Percentiles rank a stretch among this genome's conserved stretches.
Evolutionary conservation across 148 eudicot genomes (phyloP).

Genomic region (Spergularia bocconei): DNA sequence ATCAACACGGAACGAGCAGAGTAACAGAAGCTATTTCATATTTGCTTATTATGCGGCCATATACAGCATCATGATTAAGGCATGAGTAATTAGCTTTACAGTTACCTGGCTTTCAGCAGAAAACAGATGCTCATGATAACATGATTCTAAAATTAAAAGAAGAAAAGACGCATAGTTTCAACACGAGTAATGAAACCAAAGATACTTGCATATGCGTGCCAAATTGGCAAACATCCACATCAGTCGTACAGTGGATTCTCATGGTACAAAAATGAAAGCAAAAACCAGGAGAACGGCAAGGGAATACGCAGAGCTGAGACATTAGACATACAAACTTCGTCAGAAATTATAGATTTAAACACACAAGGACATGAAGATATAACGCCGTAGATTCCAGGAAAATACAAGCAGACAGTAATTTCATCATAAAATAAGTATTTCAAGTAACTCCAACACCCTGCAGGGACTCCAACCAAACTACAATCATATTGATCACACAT

Average conservation of each 20-base stretch:
- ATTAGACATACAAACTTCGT: no score
- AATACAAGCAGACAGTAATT: not conserved
- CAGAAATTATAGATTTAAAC: no score
- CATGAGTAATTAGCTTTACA: conserved; percentile 3
- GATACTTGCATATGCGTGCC: not conserved
- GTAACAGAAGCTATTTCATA: not conserved
- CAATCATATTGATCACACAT: no score
- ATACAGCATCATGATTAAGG: conserved; percentile 8
- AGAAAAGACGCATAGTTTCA: not conserved
- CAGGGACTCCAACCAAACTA: not conserved
- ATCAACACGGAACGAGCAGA: conserved; percentile 20
- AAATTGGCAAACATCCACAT: no score
- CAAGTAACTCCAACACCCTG: not conserved
- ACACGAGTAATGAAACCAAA: not conserved
- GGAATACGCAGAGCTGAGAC: not conserved
- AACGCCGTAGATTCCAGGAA: no score
- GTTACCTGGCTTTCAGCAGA: conserved; percentile 5
- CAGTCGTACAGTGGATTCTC: no score
- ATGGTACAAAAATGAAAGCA: no score
- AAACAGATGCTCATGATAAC: not conserved
- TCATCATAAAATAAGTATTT: not conserved
- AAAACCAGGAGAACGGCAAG: not conserved
- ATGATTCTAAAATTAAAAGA: not conserved
- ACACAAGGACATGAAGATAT: no score
- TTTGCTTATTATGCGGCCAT: conserved; percentile 13